These are phyloP conservation scores for Viridothelium virens DNA, from an alignment of 495 filamentous ascomycete species.

Conservation along the genomic window DNA sequence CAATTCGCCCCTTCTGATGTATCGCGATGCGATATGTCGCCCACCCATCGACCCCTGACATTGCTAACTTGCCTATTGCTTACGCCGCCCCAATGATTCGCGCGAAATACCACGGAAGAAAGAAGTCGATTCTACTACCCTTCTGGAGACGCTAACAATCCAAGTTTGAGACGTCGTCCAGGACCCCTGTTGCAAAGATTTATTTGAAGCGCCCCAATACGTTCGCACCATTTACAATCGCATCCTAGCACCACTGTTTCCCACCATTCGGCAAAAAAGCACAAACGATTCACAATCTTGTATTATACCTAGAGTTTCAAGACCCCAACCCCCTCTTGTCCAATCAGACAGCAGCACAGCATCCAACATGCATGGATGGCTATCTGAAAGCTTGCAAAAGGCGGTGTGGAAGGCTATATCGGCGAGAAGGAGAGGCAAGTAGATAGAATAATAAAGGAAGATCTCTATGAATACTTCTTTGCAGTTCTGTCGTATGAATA, in stretches of 20 bases:
- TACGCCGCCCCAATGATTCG: neutral
- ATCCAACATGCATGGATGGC: slow-evolving; percentile 8
- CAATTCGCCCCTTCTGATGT: too few relatives aligned
- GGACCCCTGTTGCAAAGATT: neutral
- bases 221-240: neutral
- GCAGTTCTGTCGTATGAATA: neutral
- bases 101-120: neutral
- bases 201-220: neutral
- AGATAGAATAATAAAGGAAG: neutral
- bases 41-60: neutral
- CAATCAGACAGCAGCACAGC: neutral
- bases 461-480: neutral
- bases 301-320: slow-evolving; percentile 8
- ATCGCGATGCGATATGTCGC: too few relatives aligned
- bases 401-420: neutral
- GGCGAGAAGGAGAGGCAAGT: neutral
- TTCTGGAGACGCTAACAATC: neutral
- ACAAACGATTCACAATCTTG: neutral
- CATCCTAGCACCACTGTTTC: neutral
- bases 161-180: neutral
- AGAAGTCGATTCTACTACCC: neutral
- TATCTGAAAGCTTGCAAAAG: neutral
- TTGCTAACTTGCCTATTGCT: neutral
- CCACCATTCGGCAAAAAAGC: slow-evolving; percentile 1
- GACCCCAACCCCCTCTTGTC: neutral